Evolutionary conservation across 148 eudicot species (phyloP).

Genomic region (Vaccinium corymbosum): DNA sequence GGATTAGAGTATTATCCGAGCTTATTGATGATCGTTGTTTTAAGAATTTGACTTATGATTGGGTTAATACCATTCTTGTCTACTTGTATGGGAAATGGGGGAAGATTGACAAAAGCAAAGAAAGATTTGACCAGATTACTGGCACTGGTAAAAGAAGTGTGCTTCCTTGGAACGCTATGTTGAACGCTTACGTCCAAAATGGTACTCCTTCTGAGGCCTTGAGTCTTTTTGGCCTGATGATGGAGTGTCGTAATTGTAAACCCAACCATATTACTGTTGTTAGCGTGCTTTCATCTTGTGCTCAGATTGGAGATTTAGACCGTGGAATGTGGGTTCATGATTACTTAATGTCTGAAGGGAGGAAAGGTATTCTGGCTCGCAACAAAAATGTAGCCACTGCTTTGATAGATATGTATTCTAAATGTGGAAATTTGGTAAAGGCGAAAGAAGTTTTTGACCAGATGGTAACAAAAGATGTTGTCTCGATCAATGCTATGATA

Average conservation of each 20-base stretch:
- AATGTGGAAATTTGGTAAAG: conserved; percentile 55
- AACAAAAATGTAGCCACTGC: conserved; percentile 69
- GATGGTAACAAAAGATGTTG: conserved; percentile 51
- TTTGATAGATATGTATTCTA: conserved; percentile 73
- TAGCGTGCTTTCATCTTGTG: conserved; percentile 74
- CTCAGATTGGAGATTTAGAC: conserved; percentile 71
- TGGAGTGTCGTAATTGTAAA: conserved; percentile 25
- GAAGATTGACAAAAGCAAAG: conserved; percentile 44
- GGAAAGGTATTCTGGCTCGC: conserved; percentile 33
- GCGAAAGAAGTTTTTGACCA: conserved; percentile 56
- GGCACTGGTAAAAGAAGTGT: conserved; percentile 53
- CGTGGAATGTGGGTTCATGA: conserved; percentile 67
- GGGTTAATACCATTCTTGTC: conserved; percentile 42
- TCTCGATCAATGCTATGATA: conserved; percentile 71
- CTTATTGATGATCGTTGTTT: conserved; percentile 19
- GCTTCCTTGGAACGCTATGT: conserved; percentile 72
- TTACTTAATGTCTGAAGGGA: conserved; percentile 45
- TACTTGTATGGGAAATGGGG: conserved; percentile 66
- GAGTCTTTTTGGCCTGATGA: conserved; percentile 49
- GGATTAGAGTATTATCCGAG: conserved; percentile 34
- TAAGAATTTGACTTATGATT: conserved; percentile 23
- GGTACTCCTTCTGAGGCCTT: conserved; percentile 56
- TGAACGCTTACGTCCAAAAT: conserved; percentile 67
- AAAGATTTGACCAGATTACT: conserved; percentile 53
- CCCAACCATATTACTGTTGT: conserved; percentile 92